Evolutionary conservation across 164 flowering plant species (phyloP), one percentile per base, ranked within the genome.

Genomic region (Vitis rotundifolia): DNA sequence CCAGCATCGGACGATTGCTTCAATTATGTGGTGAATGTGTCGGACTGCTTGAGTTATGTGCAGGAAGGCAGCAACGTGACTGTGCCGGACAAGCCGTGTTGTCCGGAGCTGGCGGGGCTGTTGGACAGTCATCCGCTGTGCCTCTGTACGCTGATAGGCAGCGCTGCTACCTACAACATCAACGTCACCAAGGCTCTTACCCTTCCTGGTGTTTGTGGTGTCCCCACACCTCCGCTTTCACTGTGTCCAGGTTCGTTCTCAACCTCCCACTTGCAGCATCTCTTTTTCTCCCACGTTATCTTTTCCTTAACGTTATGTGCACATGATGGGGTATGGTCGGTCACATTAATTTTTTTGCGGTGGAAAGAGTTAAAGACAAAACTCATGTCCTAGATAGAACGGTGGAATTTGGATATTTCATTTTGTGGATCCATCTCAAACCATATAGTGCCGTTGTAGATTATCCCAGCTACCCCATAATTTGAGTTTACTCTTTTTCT

Each of bases 11-110:
- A 82, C 63, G 87, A 79, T 72, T 87, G 91, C 65, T 7, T 78
- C 7, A 66, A 68, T 0, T 19, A 13, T 1, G n/a, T 89, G 28
- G 2, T 80, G 2, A 84, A 82, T 77, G 16, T 84, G 83, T 80
- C 90, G 5, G 92, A 84, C 57, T 92, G 97, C 69, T 59, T 89
- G 67, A 69, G 81, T 2, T 92, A 60, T 49, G 93, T 88, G 12
- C 72, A 77, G 51, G 52, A 19, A 1, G 91, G 87, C 5, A 90
- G 95, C 80, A 89, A 85, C 9, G 16, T 67, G 68, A 83, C 85
- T 14, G 65, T 14, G 71, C 97, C 95, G 1, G 90, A 82, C 2
- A 76, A 76, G 67, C 76, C 70, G 0, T 92, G 97, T 74, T 92
- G 95, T 70, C 77, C 83, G 9, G 90, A 82, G 75, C 73, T 92